Conservation (phyloP, 1,139 yeast genomes). For the Blastobotrys capitulatus region DNA sequence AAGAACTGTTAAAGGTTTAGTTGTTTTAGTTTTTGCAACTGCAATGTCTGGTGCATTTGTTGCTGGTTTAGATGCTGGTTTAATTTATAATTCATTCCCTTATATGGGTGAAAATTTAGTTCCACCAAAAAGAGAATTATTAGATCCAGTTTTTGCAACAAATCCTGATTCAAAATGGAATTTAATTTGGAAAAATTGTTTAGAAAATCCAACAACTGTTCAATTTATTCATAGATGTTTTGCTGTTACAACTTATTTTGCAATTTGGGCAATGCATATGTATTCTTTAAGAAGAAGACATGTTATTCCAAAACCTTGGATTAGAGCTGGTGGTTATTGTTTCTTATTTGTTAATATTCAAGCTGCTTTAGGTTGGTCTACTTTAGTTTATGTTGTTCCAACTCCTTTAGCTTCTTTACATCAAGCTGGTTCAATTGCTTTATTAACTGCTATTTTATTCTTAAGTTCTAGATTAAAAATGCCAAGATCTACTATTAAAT, state of each 20-base stretch:
- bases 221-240: slow-evolving; percentile 85
- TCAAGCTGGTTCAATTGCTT: slow-evolving; percentile 94
- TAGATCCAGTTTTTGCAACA: slow-evolving; percentile 65
- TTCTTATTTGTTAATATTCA: slow-evolving; percentile 83
- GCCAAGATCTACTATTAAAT: slow-evolving; percentile 44
- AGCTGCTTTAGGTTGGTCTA: slow-evolving; percentile 78
- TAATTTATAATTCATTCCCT: slow-evolving; percentile 94
- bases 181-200: slow-evolving; percentile 82
- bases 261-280: slow-evolving; percentile 60
- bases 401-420: slow-evolving; percentile 90
- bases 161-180: slow-evolving; percentile 39
- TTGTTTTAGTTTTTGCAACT: slow-evolving; percentile 70
- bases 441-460: slow-evolving; percentile 71
- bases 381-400: slow-evolving; percentile 86
- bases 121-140: slow-evolving; percentile 69
- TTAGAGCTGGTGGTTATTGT: slow-evolving; percentile 54
- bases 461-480: slow-evolving; percentile 63
- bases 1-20: slow-evolving; percentile 47
- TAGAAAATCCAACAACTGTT: slow-evolving; percentile 95
- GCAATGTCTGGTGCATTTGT: slow-evolving; percentile 98
- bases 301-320: slow-evolving; percentile 58
- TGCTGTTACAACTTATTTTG: slow-evolving; percentile 74
- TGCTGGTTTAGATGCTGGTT: slow-evolving; percentile 97
- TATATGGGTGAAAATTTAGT: slow-evolving; percentile 77
- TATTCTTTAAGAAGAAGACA: slow-evolving; percentile 44